Base-by-base conservation (phyloP, 1,139 yeast genomes). In the Saccharomyces hybrid region DNA sequence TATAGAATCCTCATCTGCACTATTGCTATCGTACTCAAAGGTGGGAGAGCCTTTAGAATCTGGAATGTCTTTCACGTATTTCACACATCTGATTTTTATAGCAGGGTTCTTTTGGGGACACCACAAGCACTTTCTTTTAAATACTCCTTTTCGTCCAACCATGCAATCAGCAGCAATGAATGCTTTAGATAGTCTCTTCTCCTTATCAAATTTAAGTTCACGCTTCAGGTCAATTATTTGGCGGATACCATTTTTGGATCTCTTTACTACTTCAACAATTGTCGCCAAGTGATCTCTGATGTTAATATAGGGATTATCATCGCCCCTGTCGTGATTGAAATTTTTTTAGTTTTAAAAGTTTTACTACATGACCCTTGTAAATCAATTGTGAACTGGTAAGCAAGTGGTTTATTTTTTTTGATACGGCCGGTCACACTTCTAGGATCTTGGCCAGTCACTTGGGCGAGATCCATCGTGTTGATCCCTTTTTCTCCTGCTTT, bases 191-290 rank as follows among this genome's bases (percentile, higher is more conserved):
- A 77, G 69, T 5, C 79, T 73, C 29, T 64, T 68, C 4, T 74
- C 73, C 50, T 73, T 73, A 55, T 78, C 81, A 65, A 83, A 76
- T 31, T 80, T 81, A 48, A 88, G 67, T 64, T 87, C 88, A 47
- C 78, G 72, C 61, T 81, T 80, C 59, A 88, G 73, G 69, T 88
- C 96, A 27, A 75, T 71, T 49, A 83, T 77, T 27, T 86, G 84
- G 47, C 96, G 77, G 21, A 88, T 74, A 2, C 83, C 80, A 63
- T 85, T 82, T 41, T 88, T 86, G 0, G 95, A 91, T 1, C 70
- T 69, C 59, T 83, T 82, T 12, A 86, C 76, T 9, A 82, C 76
- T 6, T 75, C 76, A 49, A 86, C 79, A 1, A 88, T 78, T 11
- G 70, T 65, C 11, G 65, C 64, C n/a, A 75, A 65, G 47, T 76